Evolutionary conservation across 2,329 filamentous ascomycete species (phyloP).

Genomic region (Aschersonia sp.): DNA sequence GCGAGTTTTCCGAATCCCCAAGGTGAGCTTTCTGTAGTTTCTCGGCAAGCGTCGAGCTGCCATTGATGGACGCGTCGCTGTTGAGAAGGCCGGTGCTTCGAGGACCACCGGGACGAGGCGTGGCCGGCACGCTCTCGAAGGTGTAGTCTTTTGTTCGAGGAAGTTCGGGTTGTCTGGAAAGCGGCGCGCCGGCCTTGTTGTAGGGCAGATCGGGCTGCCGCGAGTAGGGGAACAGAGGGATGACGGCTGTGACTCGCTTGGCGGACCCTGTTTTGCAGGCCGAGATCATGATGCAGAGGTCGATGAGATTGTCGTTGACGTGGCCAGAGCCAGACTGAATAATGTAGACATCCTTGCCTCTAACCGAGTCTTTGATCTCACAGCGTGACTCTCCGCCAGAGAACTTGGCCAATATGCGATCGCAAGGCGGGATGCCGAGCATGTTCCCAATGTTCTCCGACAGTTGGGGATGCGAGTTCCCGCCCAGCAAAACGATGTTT

Average conservation of each 20-base stretch:
- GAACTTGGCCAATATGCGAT: slow-evolving; percentile 81
- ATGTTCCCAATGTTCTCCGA: slow-evolving; percentile 78
- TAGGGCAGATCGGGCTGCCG: slow-evolving; percentile 93
- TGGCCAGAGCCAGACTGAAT: slow-evolving; percentile 86
- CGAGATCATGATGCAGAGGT: slow-evolving; percentile 96
- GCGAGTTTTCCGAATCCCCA: slow-evolving; percentile 23
- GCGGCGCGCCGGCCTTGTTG: slow-evolving; percentile 84
- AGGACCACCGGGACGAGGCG: slow-evolving; percentile 59
- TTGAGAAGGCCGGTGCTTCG: slow-evolving; percentile 50
- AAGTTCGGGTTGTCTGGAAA: slow-evolving; percentile 50
- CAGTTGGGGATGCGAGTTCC: slow-evolving; percentile 81
- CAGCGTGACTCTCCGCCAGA: slow-evolving; percentile 89
- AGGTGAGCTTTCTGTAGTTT: slow-evolving; percentile 55
- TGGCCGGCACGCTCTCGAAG: slow-evolving; percentile 84
- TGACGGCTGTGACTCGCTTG: slow-evolving; percentile 80
- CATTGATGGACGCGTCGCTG: slow-evolving; percentile 48
- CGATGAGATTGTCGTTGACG: slow-evolving; percentile 93
- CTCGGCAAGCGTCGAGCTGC: slow-evolving; percentile 55
- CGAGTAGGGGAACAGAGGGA: slow-evolving; percentile 93
- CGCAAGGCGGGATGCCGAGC: slow-evolving; percentile 73
- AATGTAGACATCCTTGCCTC: slow-evolving; percentile 97
- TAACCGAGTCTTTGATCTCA: slow-evolving; percentile 91
- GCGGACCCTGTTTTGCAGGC: slow-evolving; percentile 93
- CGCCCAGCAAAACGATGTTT: slow-evolving; percentile 87
- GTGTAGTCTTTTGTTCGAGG: slow-evolving; percentile 51